These are phyloP conservation scores for Myxozyma lipomycoides DNA, from an alignment of 805 yeast genomes.

Conservation along the genomic window DNA sequence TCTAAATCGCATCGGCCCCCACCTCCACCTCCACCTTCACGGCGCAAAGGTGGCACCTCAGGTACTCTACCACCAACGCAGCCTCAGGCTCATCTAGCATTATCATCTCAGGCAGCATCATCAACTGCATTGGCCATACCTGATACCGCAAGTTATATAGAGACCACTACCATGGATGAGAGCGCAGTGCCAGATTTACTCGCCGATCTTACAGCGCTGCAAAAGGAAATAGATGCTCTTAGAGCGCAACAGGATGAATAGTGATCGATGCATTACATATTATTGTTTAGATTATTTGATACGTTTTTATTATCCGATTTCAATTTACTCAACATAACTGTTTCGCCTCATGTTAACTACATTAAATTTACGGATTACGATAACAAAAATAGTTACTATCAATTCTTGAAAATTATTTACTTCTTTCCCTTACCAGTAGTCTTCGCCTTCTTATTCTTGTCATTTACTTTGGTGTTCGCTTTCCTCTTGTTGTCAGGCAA, in stretches of 20 bases:
- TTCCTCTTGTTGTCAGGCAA: conserved; percentile 37
- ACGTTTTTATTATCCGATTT: conserved; percentile 6
- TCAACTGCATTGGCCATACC: neutral
- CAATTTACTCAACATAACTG: no score
- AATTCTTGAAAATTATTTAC: neutral
- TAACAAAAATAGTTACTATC: no score
- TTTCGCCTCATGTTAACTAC: no score
- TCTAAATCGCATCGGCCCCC: neutral
- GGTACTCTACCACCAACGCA: neutral
- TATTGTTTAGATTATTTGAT: conserved; percentile 7
- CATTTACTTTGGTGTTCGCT: conserved; percentile 32
- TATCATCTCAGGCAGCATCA: neutral
- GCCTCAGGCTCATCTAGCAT: neutral
- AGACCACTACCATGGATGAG: conserved; percentile 1
- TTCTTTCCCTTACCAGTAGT: conserved; percentile 6
- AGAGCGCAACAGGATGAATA: conserved; percentile 12
- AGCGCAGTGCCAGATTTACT: conserved; percentile 20
- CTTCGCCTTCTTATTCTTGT: conserved; percentile 25
- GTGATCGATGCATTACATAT: neutral
- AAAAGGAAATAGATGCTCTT: conserved; percentile 24
- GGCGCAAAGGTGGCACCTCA: neutral
- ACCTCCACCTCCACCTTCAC: conserved; percentile 2
- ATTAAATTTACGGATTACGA: no score
- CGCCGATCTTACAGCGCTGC: conserved; percentile 27
- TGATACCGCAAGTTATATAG: neutral